Evolutionary conservation across 2,329 filamentous ascomycete genomes (phyloP).

Genomic region (Arthroderma sp.): DNA sequence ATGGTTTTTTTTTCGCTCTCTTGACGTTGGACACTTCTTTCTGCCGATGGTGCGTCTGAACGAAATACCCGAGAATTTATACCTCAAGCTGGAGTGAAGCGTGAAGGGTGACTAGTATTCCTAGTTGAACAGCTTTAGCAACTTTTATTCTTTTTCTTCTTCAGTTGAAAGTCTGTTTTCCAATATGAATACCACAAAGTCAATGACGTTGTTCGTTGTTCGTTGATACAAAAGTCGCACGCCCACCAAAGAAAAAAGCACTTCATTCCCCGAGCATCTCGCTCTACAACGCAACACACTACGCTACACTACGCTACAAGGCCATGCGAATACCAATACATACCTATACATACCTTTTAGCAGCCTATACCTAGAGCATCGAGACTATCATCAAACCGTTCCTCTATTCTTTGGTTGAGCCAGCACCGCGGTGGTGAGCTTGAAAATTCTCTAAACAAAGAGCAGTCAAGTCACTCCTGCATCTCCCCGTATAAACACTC

Average conservation of each 20-base stretch:
- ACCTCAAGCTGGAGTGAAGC: not conserved
- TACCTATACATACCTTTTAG: not conserved
- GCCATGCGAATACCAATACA: not conserved
- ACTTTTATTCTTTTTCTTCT: not conserved
- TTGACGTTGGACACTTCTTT: not conserved
- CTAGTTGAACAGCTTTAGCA: not conserved
- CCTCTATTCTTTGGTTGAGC: not conserved
- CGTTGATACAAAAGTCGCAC: not conserved
- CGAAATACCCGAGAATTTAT: not conserved
- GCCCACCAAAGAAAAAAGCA: not conserved
- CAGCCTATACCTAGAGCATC: not conserved
- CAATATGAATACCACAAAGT: not conserved
- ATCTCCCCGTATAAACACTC: not conserved
- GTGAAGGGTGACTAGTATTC: not conserved
- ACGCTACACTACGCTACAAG: not conserved
- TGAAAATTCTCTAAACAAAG: not conserved
- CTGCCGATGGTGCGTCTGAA: not conserved
- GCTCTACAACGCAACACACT: not conserved
- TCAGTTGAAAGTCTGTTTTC: not conserved
- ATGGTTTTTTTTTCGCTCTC: no score
- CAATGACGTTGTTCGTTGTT: not conserved
- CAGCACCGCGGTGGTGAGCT: not conserved
- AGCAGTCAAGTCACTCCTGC: not conserved
- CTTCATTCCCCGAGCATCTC: not conserved
- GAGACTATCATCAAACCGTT: not conserved